Base-by-base conservation (phyloP, 2,329 filamentous ascomycete species). In the Rugonectria rugulosa region DNA sequence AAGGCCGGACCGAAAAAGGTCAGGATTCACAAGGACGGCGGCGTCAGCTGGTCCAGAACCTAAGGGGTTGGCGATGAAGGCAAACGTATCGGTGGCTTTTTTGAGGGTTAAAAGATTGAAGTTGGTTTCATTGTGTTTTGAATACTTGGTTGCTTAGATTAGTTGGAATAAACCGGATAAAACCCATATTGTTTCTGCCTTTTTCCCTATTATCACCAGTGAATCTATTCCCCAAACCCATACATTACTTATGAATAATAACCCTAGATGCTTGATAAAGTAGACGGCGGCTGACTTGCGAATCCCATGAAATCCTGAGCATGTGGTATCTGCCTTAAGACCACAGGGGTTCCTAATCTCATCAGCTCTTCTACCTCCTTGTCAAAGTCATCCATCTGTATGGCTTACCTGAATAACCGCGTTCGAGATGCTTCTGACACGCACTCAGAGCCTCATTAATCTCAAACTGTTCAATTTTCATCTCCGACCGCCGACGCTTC, bases 391-490 rank as follows among this genome's bases (percentile, higher is more conserved):
- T 11, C 10, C 6, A 32, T 27, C 2, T 5, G 5, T 19, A 21
- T 17, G 24, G 24, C 24, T 27, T 36, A 50, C 47, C 47, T 36
- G 47, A 43, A n/a, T 42, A 36, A 1, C 47, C 38, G 7, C 47
- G 47, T n/a, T 50, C 29, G 9, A 42, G 27, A 15, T 43, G 38
- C 6, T 31, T 42, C 23, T 50, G 38, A 12, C 47, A 50, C 9
- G 47, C 47, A 20, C 15, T 42, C 11, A 50, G 12, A 4, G 29
- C 27, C 11, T 23, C 12, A 9, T 23, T 50, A 12, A 50, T 14
- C 12, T 45, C 49, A 15, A 32, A 44, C 3, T 41, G 23, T 14
- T 53, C 50, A 11, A 40, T 31, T n/a, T 53, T 29, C 6, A 53
- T 37, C 2, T 23, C 50, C n/a, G 42, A 32, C 12, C 49, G 40